Base-by-base conservation (phyloP, 768 basidiomycete genomes). In the Guyanaporus albipodus region DNA sequence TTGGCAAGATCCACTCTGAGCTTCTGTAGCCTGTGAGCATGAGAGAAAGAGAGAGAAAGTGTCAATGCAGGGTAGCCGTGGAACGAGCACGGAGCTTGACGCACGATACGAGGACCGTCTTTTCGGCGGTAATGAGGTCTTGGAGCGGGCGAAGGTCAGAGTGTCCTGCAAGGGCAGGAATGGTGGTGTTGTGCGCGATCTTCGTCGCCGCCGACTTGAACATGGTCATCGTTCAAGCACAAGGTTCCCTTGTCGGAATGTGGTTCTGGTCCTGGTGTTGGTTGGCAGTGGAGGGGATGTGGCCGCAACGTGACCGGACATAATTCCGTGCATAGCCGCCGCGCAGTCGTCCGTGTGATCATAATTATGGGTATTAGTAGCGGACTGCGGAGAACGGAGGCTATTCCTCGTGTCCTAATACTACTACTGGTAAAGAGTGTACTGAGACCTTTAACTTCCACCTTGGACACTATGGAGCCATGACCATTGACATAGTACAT, bases 101-200 rank as follows among this genome's bases (percentile, higher is more conserved):
- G 57, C 56, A 91, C 89, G 86, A 78, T 38, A 74, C 68, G 24
- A 94, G 72, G 8, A 94, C 82, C 7, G 77, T 70, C 70, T 97
- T 97, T 68, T 96, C 92, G 1, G 87, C 79, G 2, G 81, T 85
- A 46, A 97, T 97, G 52, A 95, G 74, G 59, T 93, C 91, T 61
- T 96, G 92, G 8, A 96, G 70, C 0, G 83, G 80, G 22, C 85
- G 71, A 4, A 93, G 68, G 62, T 94, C 92, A 57, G 83, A 81
- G 63, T 91, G 92, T 1, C 78, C 78, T 15, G 73, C 70, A 9
- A 90, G 67, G 0, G 80, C 73, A 34, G 91, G 86, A 6, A 93
- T 71, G 4, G 88, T 86, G 2, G 90, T 83, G 60, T 91, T 92
- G 67, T 95, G 92, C 2, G 92, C 92, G 64, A 95, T 78, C 67